Evolutionary conservation across 78 protist genomes (phyloP).

Genomic region (Dictyostelium capitatum): DNA sequence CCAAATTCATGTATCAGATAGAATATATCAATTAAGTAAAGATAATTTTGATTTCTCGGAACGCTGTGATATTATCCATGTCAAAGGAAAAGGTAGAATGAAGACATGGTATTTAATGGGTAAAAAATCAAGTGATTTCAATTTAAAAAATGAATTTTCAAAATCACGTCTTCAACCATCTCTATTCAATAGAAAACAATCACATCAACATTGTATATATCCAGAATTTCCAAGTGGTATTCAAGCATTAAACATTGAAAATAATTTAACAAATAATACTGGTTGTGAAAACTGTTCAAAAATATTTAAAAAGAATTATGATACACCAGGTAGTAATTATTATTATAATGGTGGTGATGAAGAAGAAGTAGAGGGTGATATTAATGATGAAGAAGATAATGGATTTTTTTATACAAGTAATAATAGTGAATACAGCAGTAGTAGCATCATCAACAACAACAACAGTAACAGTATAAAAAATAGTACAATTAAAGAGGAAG

Average conservation of each 20-base stretch:
- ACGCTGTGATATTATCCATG: slow-evolving; percentile 35
- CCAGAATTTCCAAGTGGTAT: slow-evolving; percentile 16
- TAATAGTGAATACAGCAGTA: no score
- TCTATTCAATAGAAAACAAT: background rate
- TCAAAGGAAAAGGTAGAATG: slow-evolving; percentile 91
- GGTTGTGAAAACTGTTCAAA: slow-evolving; percentile 29
- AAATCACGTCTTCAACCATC: slow-evolving; percentile 5
- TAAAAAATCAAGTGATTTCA: slow-evolving; percentile 16
- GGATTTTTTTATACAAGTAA: no score
- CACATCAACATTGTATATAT: background rate
- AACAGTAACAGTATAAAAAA: no score
- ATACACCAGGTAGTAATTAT: background rate
- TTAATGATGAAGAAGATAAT: no score
- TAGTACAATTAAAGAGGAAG: background rate
- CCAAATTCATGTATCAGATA: slow-evolving; percentile 68
- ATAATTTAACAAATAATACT: background rate
- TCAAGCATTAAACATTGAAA: slow-evolving; percentile 18
- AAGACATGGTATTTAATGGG: slow-evolving; percentile 77
- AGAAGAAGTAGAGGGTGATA: background rate
- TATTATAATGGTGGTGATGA: background rate
- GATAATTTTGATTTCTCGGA: slow-evolving; percentile 58
- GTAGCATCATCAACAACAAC: no score
- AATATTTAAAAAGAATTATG: background rate
- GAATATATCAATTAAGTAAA: slow-evolving; percentile 26
- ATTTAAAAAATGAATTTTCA: background rate